A percentile compares a stretch with the other conserved stretches of the same genome.
These are phyloP conservation scores for Lachancea nothofagi DNA, from an alignment of 805 yeast species.

Conservation along the genomic window DNA sequence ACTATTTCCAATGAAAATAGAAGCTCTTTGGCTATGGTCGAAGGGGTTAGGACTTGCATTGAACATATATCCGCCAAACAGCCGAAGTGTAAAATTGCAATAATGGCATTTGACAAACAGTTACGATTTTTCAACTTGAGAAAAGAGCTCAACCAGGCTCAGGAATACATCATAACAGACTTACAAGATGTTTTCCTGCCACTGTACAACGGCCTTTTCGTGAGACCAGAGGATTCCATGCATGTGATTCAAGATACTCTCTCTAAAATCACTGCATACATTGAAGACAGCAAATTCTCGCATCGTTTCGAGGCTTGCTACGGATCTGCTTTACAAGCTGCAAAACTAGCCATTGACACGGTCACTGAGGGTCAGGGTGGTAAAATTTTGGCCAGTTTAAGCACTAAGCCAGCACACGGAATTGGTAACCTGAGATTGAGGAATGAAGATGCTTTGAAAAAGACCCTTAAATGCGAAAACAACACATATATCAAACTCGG, in stretches of 20 bases:
- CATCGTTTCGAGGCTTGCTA: constrained; percentile 54
- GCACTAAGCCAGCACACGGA: constrained; percentile 73
- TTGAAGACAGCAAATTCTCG: constrained; percentile 26
- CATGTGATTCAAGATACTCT: constrained; percentile 62
- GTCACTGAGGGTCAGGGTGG: constrained; percentile 66
- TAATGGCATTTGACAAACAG: constrained; percentile 69
- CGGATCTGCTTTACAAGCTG: constrained; percentile 73
- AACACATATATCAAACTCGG: constrained; percentile 59
- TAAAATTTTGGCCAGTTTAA: constrained; percentile 62
- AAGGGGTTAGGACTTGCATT: constrained; percentile 59
- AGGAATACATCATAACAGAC: constrained; percentile 60
- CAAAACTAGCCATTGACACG: constrained; percentile 51
- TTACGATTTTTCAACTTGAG: constrained; percentile 69
- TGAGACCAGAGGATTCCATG: constrained; percentile 64
- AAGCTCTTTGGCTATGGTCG: constrained; percentile 48
- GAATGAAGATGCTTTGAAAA: constrained; percentile 41
- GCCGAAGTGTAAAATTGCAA: constrained; percentile 51
- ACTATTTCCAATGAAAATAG: constrained; percentile 57
- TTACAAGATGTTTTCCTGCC: constrained; percentile 64
- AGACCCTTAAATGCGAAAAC: constrained; percentile 52
- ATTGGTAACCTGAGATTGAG: constrained; percentile 58
- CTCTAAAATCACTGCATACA: constrained; percentile 39
- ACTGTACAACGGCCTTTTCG: constrained; percentile 68
- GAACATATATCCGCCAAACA: constrained; percentile 30
- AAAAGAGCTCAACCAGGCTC: constrained; percentile 49